phyloP scores from a whole-genome alignment of 345 rosid genomes.

The Draba incana region DNA sequence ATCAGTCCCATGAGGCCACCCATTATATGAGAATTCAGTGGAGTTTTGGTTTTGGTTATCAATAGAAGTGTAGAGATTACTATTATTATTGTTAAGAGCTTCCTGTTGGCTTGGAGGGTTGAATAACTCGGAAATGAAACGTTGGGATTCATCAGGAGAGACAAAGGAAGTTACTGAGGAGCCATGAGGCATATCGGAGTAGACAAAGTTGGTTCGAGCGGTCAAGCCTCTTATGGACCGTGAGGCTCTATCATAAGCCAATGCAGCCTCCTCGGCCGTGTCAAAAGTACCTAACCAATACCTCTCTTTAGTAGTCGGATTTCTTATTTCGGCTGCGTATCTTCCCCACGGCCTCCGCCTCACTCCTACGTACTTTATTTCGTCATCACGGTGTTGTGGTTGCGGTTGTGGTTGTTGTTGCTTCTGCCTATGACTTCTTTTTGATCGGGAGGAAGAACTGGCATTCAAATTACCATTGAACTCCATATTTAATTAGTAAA shows the following conservation, averaged over 20 bases:
- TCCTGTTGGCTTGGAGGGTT: constrained; percentile 40
- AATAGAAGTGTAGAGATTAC: constrained; percentile 12
- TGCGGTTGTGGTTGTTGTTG: constrained; percentile 45
- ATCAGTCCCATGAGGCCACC: constrained; percentile 46
- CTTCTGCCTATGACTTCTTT: constrained; percentile 42
- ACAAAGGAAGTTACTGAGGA: constrained; percentile 85
- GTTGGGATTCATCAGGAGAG: constrained; percentile 81
- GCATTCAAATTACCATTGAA: constrained; percentile 37
- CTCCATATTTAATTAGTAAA: constrained; percentile 32
- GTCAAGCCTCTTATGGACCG: constrained; percentile 85
- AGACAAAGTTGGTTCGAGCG: constrained; percentile 90
- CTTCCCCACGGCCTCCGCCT: constrained; percentile 97
- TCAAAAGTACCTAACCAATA: constrained; percentile 95
- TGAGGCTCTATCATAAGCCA: constrained; percentile 90
- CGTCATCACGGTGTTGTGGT: constrained; percentile 40
- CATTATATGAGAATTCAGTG: constrained; percentile 36
- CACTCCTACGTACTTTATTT: constrained; percentile 77
- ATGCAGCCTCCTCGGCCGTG: constrained; percentile 89
- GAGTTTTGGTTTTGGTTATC: constrained; percentile 40
- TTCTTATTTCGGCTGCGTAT: constrained; percentile 93
- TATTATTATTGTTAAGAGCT: constrained; percentile 25
- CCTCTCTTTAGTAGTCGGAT: constrained; percentile 89
- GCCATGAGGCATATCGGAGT: constrained; percentile 82
- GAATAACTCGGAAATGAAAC: constrained; percentile 53
- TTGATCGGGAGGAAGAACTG: constrained; percentile 61